Base-by-base conservation (phyloP, 306 rosid genomes). In the Canavalia ensiformis region DNA sequence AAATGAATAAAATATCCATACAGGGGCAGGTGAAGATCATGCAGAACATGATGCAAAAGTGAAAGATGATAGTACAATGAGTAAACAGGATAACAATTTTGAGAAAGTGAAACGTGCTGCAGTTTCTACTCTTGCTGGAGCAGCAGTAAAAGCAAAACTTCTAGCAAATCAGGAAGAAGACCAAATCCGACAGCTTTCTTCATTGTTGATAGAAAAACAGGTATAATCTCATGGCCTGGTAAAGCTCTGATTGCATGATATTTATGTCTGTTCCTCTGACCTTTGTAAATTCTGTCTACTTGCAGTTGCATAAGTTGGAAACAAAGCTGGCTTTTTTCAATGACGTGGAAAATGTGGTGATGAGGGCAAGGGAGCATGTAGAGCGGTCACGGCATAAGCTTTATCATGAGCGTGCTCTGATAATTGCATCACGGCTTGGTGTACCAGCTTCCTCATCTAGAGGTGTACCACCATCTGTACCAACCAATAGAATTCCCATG, bases 111-210 rank as follows among this genome's bases (percentile, higher is more conserved):
- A 92, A 88, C 88, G 75, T 37, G 93, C 98, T 70, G 98, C 98
- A 33, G 88, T 90, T 74, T 86, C 96, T 45, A 89, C 97, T 64
- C 82, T 94, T 69, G 87, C 97, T 44, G 98, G 97, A 8, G 97
- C 97, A 37, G 90, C 97, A 52, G 97, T 90, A 31, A 94, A 94
- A 89, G 97, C 97, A 81, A 92, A 86, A 87, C 72, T 92, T 84
- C 90, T 94, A 67, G 98, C 97, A 72, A 82, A 91, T 74, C 90
- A 91, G 82, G 97, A 94, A 88, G 97, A 94, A 86, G 94, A 94
- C 65, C 91, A 89, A 85, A 94, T 92, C 77, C 93, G 84, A 47
- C 88, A 86, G 80, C 97, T 92, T 72, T 82, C 97, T 42, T 84
- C 90, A 41, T 72, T 84, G 45, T 86, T 94, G 90, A 86, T 90